Evolutionary conservation across 305 asterid species (phyloP), one percentile per base, ranked within the genome.

Genomic region (Ruellia speciosa): DNA sequence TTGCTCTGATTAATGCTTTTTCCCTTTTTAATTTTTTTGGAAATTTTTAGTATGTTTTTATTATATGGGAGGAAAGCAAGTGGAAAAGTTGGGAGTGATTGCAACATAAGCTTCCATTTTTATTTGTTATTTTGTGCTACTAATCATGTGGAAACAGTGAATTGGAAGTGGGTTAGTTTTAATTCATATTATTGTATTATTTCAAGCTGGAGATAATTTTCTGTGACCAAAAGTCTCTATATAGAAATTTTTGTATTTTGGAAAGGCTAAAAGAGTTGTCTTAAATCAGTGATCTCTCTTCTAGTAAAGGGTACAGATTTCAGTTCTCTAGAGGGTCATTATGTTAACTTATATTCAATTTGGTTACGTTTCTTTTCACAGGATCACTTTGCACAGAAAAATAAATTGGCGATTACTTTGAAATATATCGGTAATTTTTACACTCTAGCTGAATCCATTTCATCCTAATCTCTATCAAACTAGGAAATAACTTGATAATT

Each of bases 371-470:
- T 58, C 72, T 62, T 72, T 59, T 62, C 54, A 55, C 83, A 85
- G 94, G 94, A 77, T 41, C 72, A 85, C 69, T 85, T 85, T 72
- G 74, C 75, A 19, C 60, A 65, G 76, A 60, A 47, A 59, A 11
- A 63, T 28, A 85, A 71, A 70, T 45, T 75, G 46, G 53, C 76
- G 10, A 67, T 82, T 45, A 85, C 95, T 57, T 83, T 85, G 43
- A 85, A 85, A 55, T 85, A 82, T 65, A 85, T 85, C 72, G 95
- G 95, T 82, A 16, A 31, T 85, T 46, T 18, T 53, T 15, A 5
- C 49, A 39, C 60, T 61, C 52, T 4, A 49, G 20, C 46, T 41
- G 28, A 65, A 54, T 34, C 18, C 16, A 56, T 48, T 40, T 31
- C 33, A 16, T 54, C 58, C 43, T 37, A 8, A 49, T 40, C 57